Base-by-base conservation (phyloP, 2,329 filamentous ascomycete species). In the Sclerotiophoma versabilis region DNA sequence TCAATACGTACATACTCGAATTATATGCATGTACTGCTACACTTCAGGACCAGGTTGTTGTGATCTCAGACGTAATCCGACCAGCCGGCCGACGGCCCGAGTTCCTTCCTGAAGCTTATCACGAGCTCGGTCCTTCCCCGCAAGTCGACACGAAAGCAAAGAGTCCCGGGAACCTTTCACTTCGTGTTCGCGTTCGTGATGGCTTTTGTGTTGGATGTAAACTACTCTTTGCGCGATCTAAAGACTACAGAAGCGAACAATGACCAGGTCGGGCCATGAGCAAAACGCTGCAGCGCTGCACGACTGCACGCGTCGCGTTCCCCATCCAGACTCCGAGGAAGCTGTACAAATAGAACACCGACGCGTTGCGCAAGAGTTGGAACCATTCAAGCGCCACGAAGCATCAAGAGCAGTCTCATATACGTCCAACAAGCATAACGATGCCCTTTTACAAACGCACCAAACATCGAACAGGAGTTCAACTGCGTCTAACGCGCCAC, bases 241-340 rank as follows among this genome's bases (percentile, higher is more conserved):
- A 44, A 19, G 10, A 29, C n/a, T 25, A 20, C 26, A 12, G 38
- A 8, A 33, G 10, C 17, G 8, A 7, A 54, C 14, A 32, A 48
- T 34, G 53, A 51, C 37, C 36, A 29, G 17, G 14, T 37, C 37
- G 37, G 43, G 27, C 46, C 51, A 60, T 39, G 25, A 56, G 26
- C 56, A 58, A 14, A 53, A 60, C 19, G 29, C 52, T 11, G 55
- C 62, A 19, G 53, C 53, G 19, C 52, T 68, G 4, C 54, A 61
- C 30, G 36, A 54, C 26, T 43, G 37, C 17, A 47, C 51, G n/a
- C 53, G 30, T 32, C 41, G 32, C 5, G 33, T 53, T 32, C 34
- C 54, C 5, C 63, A 68, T 20, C 54, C 57, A 23, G 65, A 68
- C 32, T 65, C 62, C 5, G 62, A 63, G 44, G 57, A 61, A 37